Percentiles rank a stretch among this genome's conserved stretches.
Conservation (phyloP, 2,329 filamentous ascomycete genomes). For the Sclerotinia trifoliorum region DNA sequence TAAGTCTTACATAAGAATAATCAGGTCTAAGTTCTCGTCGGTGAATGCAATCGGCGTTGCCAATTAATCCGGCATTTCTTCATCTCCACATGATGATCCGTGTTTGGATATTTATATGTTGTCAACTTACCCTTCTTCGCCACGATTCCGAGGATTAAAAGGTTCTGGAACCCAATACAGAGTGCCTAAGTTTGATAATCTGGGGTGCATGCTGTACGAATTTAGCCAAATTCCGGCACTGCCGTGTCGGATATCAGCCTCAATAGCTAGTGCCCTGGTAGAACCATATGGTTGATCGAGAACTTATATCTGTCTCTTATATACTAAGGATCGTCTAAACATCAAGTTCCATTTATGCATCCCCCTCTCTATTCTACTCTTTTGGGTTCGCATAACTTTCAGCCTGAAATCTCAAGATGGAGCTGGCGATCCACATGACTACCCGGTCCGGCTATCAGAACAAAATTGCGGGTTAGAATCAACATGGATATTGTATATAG, state of each 20-base stretch:
- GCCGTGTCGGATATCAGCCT: neutral
- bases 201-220: constrained; percentile 5
- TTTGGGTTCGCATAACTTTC: constrained; percentile 1
- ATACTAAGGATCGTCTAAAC: neutral
- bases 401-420: constrained; percentile 15
- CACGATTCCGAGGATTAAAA: neutral
- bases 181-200: neutral
- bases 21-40: neutral
- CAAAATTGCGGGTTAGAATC: neutral
- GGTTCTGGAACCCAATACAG: neutral
- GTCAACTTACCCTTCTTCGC: neutral
- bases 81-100: neutral
- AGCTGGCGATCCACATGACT: constrained; percentile 1
- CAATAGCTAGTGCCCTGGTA: neutral
- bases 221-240: constrained; percentile 9
- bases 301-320: neutral
- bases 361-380: constrained; percentile 5
- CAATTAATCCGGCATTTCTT: neutral
- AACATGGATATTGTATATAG: neutral
- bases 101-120: neutral
- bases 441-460: constrained; percentile 3
- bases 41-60: neutral
- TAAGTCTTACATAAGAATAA: neutral
- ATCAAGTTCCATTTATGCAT: neutral
- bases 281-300: neutral